Base-by-base conservation (phyloP, 805 yeast species). In the Candida germanica region DNA sequence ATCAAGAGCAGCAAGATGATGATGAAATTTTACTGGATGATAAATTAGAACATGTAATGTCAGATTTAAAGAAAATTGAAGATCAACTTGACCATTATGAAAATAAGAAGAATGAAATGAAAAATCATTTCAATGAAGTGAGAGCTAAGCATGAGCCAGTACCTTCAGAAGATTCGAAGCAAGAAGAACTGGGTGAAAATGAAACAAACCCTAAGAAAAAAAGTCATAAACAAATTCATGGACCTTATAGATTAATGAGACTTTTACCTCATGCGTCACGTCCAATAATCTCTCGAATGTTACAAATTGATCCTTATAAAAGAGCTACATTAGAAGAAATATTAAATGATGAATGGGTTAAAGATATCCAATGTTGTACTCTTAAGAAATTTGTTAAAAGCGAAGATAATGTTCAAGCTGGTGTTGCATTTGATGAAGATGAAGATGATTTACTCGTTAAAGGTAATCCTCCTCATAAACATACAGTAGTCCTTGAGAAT, bases 181-280 rank as follows among this genome's bases (percentile, higher is more conserved):
- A n/a, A 10, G 39, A 35, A 3, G 41, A 21, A 14, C 38, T n/a
- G 9, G 40, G 41, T 23, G 46, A 38, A 13, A 50, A 52, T 25
- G 49, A 42, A 5, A 39, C 38, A 11, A 39, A 39, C 8, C 29
- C 28, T 9, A 47, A 54, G 34, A 64, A 64, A 42, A 67, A 71
- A 45, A 48, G 49, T 20, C 72, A 66, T 48, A 77, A 75, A 47
- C 80, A 79, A 43, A 77, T 83, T 16, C 88, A 83, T 50, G 95
- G 95, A 5, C 91, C 93, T 8, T 85, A 85, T 60, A 69, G 95
- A 54, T 64, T 85, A 46, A 77, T 85, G 81, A 75, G 95, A 60
- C 63, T 85, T 33, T 61, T 85, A 24, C 95, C 95, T 4, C 95
- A 85, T 56, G 88, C 91, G 6, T 67, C 93, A 11, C 73, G 95